Conservation (phyloP, 192 early-diverging fungal genomes). For the Umbelopsis sp. region DNA sequence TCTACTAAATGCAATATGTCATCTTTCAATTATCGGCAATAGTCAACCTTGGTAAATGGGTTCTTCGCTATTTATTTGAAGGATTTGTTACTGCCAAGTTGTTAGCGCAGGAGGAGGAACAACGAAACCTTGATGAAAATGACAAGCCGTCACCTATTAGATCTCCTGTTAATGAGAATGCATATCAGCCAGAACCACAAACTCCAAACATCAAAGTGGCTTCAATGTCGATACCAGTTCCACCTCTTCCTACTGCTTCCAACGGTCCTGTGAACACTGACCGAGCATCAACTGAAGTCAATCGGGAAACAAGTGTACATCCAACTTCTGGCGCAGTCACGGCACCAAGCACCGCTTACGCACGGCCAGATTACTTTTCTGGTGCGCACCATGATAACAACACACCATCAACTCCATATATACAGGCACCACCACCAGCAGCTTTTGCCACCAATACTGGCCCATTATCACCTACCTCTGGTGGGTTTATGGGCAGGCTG, state of each 20-base stretch:
- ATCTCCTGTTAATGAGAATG: background rate
- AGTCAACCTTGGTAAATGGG: constrained; percentile 87
- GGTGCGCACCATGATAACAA: constrained; percentile 34
- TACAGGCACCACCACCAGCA: constrained; percentile 44
- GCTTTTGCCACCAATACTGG: constrained; percentile 24
- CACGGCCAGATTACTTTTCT: constrained; percentile 37
- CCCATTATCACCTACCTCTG: constrained; percentile 29
- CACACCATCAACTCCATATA: constrained; percentile 23
- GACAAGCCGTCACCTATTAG: background rate
- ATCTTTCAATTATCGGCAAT: background rate
- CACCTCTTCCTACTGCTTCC: background rate
- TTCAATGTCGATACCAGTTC: background rate
- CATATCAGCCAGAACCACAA: background rate
- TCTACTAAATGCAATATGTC: background rate
- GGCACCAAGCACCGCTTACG: constrained; percentile 17
- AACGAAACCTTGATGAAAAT: background rate
- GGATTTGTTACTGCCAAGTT: constrained; percentile 50
- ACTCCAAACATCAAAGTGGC: constrained; percentile 13
- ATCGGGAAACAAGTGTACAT: background rate
- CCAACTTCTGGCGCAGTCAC: background rate
- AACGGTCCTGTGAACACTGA: background rate
- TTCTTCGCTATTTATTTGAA: constrained; percentile 75
- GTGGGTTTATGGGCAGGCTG: constrained; percentile 51
- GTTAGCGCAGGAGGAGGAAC: background rate
- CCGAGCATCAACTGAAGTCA: background rate